Evolutionary conservation across 1,284 basidiomycete species (phyloP).

Genomic region (Ustilago curta): DNA sequence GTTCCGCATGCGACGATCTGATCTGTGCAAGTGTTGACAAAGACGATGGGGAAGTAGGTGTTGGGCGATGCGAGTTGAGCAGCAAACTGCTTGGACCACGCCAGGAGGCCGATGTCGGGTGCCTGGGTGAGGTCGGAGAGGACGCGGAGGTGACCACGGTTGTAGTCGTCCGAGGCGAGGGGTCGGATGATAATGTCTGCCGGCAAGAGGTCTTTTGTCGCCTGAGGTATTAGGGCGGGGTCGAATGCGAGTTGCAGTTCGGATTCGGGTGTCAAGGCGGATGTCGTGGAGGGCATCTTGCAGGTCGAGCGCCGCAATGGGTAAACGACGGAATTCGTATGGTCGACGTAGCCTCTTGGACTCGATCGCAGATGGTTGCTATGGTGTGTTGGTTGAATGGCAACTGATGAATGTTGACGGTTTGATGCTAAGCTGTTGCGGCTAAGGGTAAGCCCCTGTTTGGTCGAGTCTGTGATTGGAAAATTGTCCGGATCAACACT

Average conservation of each 20-base stretch:
- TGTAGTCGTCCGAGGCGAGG: slow-evolving; percentile 84
- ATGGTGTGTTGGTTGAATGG: too few relatives aligned
- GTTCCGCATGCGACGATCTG: slow-evolving; percentile 85
- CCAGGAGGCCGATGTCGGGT: slow-evolving; percentile 79
- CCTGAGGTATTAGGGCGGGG: slow-evolving; percentile 76
- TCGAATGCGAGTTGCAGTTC: slow-evolving; percentile 82
- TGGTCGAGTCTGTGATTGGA: too few relatives aligned
- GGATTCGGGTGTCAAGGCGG: slow-evolving; percentile 76
- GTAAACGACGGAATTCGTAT: too few relatives aligned
- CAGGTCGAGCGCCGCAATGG: neutral
- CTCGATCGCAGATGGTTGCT: too few relatives aligned
- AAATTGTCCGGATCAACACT: neutral
- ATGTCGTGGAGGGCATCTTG: slow-evolving; percentile 49
- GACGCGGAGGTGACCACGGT: slow-evolving; percentile 83
- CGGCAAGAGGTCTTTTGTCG: slow-evolving; percentile 75
- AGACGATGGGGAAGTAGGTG: slow-evolving; percentile 84
- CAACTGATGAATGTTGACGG: too few relatives aligned
- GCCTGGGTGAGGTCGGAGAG: slow-evolving; percentile 83
- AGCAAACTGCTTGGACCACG: slow-evolving; percentile 68
- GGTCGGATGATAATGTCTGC: slow-evolving; percentile 81
- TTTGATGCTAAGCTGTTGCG: too few relatives aligned
- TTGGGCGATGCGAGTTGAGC: slow-evolving; percentile 33
- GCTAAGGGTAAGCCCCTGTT: too few relatives aligned
- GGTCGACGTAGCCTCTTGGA: neutral
- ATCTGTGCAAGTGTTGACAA: slow-evolving; percentile 81